phyloP scores from a whole-genome alignment of 2,329 filamentous ascomycete genomes.

The Corinectria fuckeliana region DNA sequence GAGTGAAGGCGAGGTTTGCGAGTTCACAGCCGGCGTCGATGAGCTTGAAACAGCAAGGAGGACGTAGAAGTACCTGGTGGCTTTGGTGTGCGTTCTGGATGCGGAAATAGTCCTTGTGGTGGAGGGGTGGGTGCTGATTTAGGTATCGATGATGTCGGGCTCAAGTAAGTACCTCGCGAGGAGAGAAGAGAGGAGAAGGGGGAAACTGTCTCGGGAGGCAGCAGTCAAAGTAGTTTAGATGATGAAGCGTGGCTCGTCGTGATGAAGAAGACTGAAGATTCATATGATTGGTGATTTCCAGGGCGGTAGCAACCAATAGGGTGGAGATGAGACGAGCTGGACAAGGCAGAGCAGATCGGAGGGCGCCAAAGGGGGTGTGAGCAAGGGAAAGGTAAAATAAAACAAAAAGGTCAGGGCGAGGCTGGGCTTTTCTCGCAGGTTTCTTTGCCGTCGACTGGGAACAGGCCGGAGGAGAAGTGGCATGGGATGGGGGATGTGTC shows the following conservation, averaged over 20 bases:
- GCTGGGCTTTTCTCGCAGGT: constrained; percentile 28
- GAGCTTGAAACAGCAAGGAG: constrained; percentile 4
- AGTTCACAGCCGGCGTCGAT: background rate
- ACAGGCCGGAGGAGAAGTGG: constrained; percentile 16
- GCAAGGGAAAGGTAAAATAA: too few relatives aligned
- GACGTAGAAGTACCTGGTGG: constrained; percentile 1
- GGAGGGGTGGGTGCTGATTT: constrained; percentile 30
- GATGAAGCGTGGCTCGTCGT: constrained; percentile 38
- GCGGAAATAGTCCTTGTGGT: constrained; percentile 25
- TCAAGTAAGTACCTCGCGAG: constrained; percentile 29
- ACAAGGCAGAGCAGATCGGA: constrained; percentile 42
- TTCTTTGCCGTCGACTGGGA: constrained; percentile 25
- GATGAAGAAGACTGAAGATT: constrained; percentile 38
- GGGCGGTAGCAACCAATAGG: constrained; percentile 43
- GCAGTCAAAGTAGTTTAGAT: constrained; percentile 33
- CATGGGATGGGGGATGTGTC: constrained; percentile 16
- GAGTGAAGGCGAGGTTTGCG: constrained; percentile 1
- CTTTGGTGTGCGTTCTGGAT: constrained; percentile 19
- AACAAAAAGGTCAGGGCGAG: constrained; percentile 37
- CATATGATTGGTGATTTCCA: constrained; percentile 45
- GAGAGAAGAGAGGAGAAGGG: constrained; percentile 31
- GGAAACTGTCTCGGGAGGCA: constrained; percentile 39
- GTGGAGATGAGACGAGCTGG: constrained; percentile 41
- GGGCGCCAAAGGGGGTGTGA: constrained; percentile 40
- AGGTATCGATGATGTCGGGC: constrained; percentile 36